Base-by-base conservation (phyloP, 2,329 filamentous ascomycete species). In the Beauveria sp. region DNA sequence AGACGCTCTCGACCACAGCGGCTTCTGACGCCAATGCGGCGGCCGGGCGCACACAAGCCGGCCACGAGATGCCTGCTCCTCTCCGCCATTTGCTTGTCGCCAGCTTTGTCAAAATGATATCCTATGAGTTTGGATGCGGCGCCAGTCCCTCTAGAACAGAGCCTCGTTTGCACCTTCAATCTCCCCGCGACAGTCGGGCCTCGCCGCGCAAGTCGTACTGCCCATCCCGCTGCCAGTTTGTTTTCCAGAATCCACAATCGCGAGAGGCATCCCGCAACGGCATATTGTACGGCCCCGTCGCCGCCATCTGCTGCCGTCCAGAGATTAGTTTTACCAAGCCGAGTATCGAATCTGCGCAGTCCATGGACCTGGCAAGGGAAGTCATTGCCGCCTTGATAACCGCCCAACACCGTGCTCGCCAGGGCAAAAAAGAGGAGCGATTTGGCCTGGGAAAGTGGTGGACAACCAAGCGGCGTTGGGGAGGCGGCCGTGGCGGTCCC, bases 121-220 rank as follows among this genome's bases (percentile, higher is more conserved):
- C 84, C 20, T 88, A 88, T 67, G 84, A 88, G 65, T 88, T 87
- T 70, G 83, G 84, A 56, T 88, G 85, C 71, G 87, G 82, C 66
- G 80, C 86, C 54, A 76, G 78, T 2, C 76, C 80, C 28, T 75
- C 85, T 18, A 80, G 84, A 46, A 75, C 77, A 26, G 85, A 88
- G 66, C 85, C 85, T 10, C 79, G 85, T 3, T 74, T 88, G 22
- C 79, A 86, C 51, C 71, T 88, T 57, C 75, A 74, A 54, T 76
- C 76, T n/a, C 70, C 73, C 2, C 66, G 69, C 61, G 69, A 66
- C 64, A 69, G 64, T 65, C 66, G 54, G 14, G 64, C n/a, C 12
- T 56, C 63, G 10, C 70, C 71, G 10, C 78, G 75, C 63, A 77
- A 74, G 66, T 82, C 84, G 2, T 85, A 86, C 71, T 83, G 83